Evolutionary conservation across 805 yeast genomes (phyloP).

Genomic region (Candida takata): DNA sequence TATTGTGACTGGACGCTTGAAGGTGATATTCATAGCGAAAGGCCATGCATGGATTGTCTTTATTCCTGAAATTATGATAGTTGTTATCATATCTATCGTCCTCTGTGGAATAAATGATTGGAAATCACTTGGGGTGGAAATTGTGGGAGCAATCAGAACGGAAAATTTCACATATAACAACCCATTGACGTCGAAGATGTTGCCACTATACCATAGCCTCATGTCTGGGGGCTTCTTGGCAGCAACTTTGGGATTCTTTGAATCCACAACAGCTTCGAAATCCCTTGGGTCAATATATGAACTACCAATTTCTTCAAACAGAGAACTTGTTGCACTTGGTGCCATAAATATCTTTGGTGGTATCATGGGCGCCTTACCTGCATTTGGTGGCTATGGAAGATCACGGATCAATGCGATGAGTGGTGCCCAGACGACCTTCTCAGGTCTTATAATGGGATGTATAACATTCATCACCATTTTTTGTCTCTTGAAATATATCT

Average conservation of each 20-base stretch:
- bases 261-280: constrained; percentile 88
- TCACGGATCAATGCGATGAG: constrained; percentile 81
- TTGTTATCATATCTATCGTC: constrained; percentile 62
- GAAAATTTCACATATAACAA: constrained; percentile 43
- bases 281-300: constrained; percentile 72
- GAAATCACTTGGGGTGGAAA: constrained; percentile 49
- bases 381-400: constrained; percentile 95
- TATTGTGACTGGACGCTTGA: constrained; percentile 37
- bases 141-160: constrained; percentile 62
- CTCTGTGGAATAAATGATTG: constrained; percentile 45
- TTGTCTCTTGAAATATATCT: constrained; percentile 54
- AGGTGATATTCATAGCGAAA: constrained; percentile 24
- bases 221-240: constrained; percentile 68
- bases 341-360: constrained; percentile 57
- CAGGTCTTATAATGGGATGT: constrained; percentile 80
- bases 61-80: constrained; percentile 71
- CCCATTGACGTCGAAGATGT: constrained; percentile 47
- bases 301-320: constrained; percentile 69
- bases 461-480: constrained; percentile 60
- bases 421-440: constrained; percentile 79
- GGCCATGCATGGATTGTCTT: constrained; percentile 43
- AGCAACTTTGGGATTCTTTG: constrained; percentile 86
- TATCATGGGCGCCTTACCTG: constrained; percentile 58
- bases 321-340: constrained; percentile 90
- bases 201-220: constrained; percentile 43